A percentile compares a stretch with the other conserved stretches of the same genome.
phyloP scores from a whole-genome alignment of 2,329 filamentous ascomycete species.

The Ophiobolus disseminans region DNA sequence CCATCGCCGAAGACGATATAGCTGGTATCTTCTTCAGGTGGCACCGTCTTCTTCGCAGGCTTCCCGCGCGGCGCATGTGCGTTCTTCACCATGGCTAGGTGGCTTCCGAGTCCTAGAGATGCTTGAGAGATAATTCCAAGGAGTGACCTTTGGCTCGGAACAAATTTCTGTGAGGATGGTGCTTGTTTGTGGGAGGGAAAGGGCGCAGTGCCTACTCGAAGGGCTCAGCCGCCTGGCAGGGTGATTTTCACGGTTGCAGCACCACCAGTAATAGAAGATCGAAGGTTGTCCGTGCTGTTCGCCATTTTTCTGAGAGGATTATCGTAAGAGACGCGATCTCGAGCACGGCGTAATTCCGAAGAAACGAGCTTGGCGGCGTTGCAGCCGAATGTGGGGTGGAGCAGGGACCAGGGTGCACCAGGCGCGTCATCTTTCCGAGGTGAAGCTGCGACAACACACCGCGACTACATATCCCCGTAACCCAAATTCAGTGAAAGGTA shows the following conservation, averaged over 20 bases:
- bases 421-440: conserved; percentile 2
- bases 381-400: conserved; percentile 3
- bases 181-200: conserved; percentile 18
- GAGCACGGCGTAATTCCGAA: conserved; percentile 11
- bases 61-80: conserved; percentile 55
- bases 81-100: conserved; percentile 56
- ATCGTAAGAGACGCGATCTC: too few species aligned
- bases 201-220: conserved; percentile 22
- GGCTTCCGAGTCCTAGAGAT: background rate
- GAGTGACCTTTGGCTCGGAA: too few species aligned
- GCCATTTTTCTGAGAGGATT: conserved; percentile 8
- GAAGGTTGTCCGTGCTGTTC: background rate
- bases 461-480: too few species aligned
- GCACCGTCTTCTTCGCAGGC: conserved; percentile 50
- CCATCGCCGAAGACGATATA: conserved; percentile 58
- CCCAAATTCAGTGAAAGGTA: too few species aligned
- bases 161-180: background rate
- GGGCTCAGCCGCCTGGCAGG: conserved; percentile 20
- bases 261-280: background rate
- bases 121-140: too few species aligned
- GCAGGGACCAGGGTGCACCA: background rate
- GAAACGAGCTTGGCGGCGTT: conserved; percentile 18
- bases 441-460: too few species aligned
- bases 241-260: background rate
- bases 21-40: conserved; percentile 57